Base-by-base conservation (phyloP, 202 grass and related monocot species). In the Elaeis oleifera region DNA sequence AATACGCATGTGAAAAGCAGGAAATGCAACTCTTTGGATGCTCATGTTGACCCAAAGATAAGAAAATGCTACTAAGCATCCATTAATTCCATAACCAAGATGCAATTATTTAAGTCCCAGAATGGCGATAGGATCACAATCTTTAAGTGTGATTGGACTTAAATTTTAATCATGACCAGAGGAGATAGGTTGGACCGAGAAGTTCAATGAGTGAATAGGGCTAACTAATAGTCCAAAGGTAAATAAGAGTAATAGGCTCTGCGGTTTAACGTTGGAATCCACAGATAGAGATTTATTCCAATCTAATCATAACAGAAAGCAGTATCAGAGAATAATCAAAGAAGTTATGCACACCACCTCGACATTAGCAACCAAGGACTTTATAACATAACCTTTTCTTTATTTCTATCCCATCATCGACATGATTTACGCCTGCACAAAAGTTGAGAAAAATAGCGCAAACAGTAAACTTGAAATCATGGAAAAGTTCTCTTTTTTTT, bases 11-110 rank as follows among this genome's bases (percentile, higher is more conserved):
- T 56, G 59, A 71, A 79, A 76, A 81, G 79, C 54, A 76, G 64
- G 50, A 63, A 70, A 88, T 80, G 69, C 53, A 61, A 77, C 67
- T 16, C 3, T 61, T 94, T 94, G 84, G 84, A 95, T 95, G 82
- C 85, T 83, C 78, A 78, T 89, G 79, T 81, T 95, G 85, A 83
- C 82, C 63, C 54, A 58, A 9, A 60, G 31, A 53, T 22, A 1
- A 76, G 51, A 29, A 69, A 72, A 82, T 72, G 69, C 83, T 80
- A 60, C 60, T 74, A 85, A 76, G 51, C 44, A 76, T 64, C 67
- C 59, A 81, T 56, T 18, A 60, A 68, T 28, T 29, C 53, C 65
- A 71, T 76, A 44, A 79, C 32, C 67, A 81, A 49, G 36, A 31
- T 59, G 24, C 76, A 59, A 59, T 4, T 50, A 16, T 49, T 44